Evolutionary conservation across 352 stramenopile genomes (phyloP), one percentile per base, ranked within the genome.

Genomic region (Plasmopara muralis): DNA sequence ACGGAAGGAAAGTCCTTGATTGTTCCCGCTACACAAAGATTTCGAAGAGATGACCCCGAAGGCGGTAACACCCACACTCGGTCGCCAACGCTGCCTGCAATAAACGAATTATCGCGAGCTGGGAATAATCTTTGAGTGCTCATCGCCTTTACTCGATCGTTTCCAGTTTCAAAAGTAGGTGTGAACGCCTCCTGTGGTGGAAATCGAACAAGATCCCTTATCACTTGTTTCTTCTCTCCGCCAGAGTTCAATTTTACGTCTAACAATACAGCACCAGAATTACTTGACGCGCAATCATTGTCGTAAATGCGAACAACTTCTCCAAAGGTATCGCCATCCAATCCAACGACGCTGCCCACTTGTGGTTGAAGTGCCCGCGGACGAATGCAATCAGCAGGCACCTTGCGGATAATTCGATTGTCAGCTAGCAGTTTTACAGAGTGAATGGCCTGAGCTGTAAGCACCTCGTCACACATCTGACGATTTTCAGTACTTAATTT

Each of bases 91-190:
- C 57, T 73, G 29, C 80, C 75, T 29, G 53, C 63, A 14, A 74
- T 31, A 14, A 73, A 43, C 15, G 77, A 90, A 34, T 68, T 90
- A 18, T 87, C 71, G 0, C 72, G 74, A 18, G 73, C 64, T 38
- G 80, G 71, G 28, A 88, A 87, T 30, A 88, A 60, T 13, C 70
- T 63, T n/a, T 72, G 77, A 41, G 88, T 70, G 30, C 76, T 87
- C 79, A 86, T 87, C 8, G 76, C 76, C 60, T 86, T 72, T 44
- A 87, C 87, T 30, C 48, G 50, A 37, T 62, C 56, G 14, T 64
- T 52, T 5, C 62, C 58, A 40, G 50, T 57, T 34, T 34, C 52
- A 18, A 38, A 47, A 47, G 44, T 62, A n/a, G 50, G 28, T n/a
- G 33, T 48, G 16, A 39, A 13, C 8, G 10, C n/a, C 31, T 47